Conservation (phyloP, 2,329 filamentous ascomycete species). For the Monilinia fructigena region DNA sequence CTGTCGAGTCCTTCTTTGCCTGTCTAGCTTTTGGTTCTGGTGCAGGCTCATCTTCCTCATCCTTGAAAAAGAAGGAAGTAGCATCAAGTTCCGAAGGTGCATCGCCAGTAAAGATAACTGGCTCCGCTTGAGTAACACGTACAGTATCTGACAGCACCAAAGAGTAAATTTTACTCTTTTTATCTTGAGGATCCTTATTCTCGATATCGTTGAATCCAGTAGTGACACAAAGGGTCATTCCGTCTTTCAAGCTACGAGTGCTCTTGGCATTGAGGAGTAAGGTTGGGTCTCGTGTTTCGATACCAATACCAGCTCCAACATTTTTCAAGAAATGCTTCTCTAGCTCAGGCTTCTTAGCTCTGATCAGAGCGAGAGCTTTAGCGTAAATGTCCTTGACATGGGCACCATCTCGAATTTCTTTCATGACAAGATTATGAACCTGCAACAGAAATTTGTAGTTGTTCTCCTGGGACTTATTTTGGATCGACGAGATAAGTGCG, state of each 20-base stretch:
- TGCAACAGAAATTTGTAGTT: conserved; percentile 87
- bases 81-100: conserved; percentile 88
- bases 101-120: conserved; percentile 89
- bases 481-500: conserved; percentile 96
- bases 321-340: conserved; percentile 95
- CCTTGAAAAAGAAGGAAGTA: conserved; percentile 98
- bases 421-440: conserved; percentile 86
- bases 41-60: conserved; percentile 67
- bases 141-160: conserved; percentile 91
- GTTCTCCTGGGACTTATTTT: conserved; percentile 91
- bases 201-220: conserved; percentile 88
- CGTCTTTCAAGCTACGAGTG: conserved; percentile 77
- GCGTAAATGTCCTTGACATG: conserved; percentile 85
- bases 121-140: conserved; percentile 75
- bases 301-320: conserved; percentile 86
- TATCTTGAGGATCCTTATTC: conserved; percentile 83
- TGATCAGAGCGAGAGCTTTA: conserved; percentile 79
- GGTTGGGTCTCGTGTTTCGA: conserved; percentile 83
- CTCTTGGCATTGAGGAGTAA: conserved; percentile 88
- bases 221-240: conserved; percentile 92
- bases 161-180: conserved; percentile 85
- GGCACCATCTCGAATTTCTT: conserved; percentile 84
- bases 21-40: conserved; percentile 84
- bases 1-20: conserved; percentile 78
- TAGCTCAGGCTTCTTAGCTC: conserved; percentile 87